These are phyloP conservation scores for Populus deltoides DNA, from an alignment of 345 rosid species.

Conservation along the genomic window DNA sequence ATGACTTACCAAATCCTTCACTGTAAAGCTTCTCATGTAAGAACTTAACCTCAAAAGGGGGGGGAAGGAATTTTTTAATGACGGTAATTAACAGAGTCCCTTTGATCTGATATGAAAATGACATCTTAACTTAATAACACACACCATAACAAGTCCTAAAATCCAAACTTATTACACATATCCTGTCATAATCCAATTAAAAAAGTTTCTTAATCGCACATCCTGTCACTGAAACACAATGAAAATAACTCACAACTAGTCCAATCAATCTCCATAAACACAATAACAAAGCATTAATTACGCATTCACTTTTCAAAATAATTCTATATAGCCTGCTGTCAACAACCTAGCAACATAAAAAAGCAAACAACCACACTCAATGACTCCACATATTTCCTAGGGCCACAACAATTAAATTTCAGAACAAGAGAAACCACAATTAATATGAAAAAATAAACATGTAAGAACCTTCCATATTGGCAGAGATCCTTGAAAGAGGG, in stretches of 20 bases:
- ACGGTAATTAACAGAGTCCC: background rate
- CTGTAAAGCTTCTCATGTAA: background rate
- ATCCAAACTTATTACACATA: slow-evolving; percentile 5
- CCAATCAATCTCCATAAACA: background rate
- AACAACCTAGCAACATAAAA: background rate
- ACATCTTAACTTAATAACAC: background rate
- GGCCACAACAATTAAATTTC: background rate
- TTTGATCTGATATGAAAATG: slow-evolving; percentile 4
- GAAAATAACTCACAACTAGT: background rate
- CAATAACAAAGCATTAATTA: background rate
- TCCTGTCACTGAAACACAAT: background rate
- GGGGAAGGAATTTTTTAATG: background rate
- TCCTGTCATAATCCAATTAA: slow-evolving; percentile 6
- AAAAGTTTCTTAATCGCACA: background rate
- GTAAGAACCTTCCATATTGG: slow-evolving; percentile 34
- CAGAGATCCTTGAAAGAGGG: slow-evolving; percentile 26
- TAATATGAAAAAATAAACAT: background rate
- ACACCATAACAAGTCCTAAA: background rate
- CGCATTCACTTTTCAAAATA: background rate
- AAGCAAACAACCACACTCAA: background rate
- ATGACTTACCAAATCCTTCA: background rate
- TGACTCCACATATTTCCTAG: background rate
- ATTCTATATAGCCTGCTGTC: background rate
- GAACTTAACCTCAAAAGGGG: background rate
- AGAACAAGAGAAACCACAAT: background rate